Percentiles rank a stretch among this genome's conserved stretches.
phyloP scores from a whole-genome alignment of 2,329 filamentous ascomycete species.

The Colletotrichum melonis region DNA sequence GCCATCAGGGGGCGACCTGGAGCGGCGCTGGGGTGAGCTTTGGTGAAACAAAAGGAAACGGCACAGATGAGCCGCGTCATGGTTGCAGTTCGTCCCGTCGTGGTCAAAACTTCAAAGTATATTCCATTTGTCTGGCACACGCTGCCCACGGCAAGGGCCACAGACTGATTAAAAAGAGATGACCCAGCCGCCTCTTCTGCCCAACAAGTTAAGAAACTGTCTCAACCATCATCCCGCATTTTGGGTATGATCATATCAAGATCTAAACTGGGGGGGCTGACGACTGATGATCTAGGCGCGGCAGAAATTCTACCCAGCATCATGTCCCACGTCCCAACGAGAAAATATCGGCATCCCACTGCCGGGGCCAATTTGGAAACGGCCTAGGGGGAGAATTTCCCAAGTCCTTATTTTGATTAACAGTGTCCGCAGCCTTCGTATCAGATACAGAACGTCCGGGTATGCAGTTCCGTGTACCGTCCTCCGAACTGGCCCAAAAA shows the following conservation, averaged over 20 bases:
- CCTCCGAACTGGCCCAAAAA: background rate
- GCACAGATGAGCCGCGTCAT: slow-evolving; percentile 19
- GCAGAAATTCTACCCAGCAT: background rate
- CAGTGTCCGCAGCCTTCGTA: background rate
- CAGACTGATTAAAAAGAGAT: background rate
- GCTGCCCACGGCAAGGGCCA: background rate
- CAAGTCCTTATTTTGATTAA: slow-evolving; percentile 3
- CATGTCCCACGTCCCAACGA: background rate
- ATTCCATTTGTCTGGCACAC: slow-evolving; percentile 13
- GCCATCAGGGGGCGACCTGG: background rate
- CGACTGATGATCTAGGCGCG: background rate
- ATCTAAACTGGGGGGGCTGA: background rate
- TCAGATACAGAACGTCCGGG: background rate
- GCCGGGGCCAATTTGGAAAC: background rate
- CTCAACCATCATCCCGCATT: background rate
- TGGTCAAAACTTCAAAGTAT: background rate
- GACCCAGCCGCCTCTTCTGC: background rate
- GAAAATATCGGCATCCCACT: slow-evolving; percentile 1
- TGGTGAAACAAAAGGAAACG: slow-evolving; percentile 27
- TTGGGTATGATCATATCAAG: background rate
- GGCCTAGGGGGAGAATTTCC: background rate
- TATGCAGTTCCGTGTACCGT: background rate
- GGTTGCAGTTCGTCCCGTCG: slow-evolving; percentile 13
- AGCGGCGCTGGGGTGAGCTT: background rate
- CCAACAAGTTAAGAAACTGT: background rate